Base-by-base conservation (phyloP, 805 yeast genomes). In the Brettanomyces custersianus region DNA sequence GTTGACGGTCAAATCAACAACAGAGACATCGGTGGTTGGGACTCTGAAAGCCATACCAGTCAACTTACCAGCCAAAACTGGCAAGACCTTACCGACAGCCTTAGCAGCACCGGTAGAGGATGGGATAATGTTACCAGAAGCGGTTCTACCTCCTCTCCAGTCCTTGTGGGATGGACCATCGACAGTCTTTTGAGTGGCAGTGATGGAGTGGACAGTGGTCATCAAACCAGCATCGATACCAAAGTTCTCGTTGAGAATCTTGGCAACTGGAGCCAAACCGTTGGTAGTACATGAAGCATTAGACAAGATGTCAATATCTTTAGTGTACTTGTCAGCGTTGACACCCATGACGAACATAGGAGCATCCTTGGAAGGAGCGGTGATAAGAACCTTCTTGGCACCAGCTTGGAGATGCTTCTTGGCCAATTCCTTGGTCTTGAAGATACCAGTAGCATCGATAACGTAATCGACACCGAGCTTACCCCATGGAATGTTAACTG, bases 121-220 rank as follows among this genome's bases (percentile, higher is more conserved):
- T 59, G 95, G 95, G 52, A 86, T 86, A 65, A 86, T 83, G 81
- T 86, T 86, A 61, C 88, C 94, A 45, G 90, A 80, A 61, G 95
- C 95, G 54, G 95, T 81, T 73, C 95, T 82, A 65, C 95, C 95
- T 64, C 95, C 95, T 78, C 95, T 81, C 95, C 95, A 86, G 75
- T 86, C 95, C 77, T 86, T 86, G 77, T 80, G 86, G 63, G 95
- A 84, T 55, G 95, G 94, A 69, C 95, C 95, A 65, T 86, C 95
- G 48, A 86, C 95, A 45, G 94, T 81, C 80, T 86, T 86, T 70
- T 86, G 95, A 56, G 95, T 82, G 53, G 95, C 95, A 51, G 95
- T 86, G 69, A 84, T 81, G 60, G 95, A 83, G 77, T 86, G 95
- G 49, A 86, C 88, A 46, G 95, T 86, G 67, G 95, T 86, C 95